Conservation (phyloP, 768 basidiomycete species). For the Dendrothele bispora region DNA sequence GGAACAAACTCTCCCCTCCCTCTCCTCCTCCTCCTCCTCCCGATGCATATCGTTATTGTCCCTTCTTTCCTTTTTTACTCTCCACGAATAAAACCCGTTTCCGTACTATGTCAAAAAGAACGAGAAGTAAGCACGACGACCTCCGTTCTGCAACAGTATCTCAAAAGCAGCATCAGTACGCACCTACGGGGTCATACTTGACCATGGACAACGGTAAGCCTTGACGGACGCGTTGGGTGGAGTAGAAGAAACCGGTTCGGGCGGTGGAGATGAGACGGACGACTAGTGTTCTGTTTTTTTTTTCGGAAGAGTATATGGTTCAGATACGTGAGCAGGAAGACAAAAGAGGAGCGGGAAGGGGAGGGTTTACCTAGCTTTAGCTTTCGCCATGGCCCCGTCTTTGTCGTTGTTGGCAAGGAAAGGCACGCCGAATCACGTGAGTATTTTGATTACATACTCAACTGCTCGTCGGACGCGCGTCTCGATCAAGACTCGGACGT, state of each 20-base stretch:
- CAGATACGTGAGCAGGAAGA: no score
- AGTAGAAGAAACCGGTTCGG: slow-evolving; percentile 91
- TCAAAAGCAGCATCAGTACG: no score
- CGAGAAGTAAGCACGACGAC: neutral
- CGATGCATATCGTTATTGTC: slow-evolving; percentile 9
- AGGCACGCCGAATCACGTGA: no score
- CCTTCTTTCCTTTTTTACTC: slow-evolving; percentile 71
- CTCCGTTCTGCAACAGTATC: neutral
- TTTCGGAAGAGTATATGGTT: neutral
- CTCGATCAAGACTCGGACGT: no score
- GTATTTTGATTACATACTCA: no score
- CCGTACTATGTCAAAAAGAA: slow-evolving; percentile 47
- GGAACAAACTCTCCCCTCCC: no score
- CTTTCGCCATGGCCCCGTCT: slow-evolving; percentile 16
- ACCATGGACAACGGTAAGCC: slow-evolving; percentile 85
- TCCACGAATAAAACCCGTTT: slow-evolving; percentile 77
- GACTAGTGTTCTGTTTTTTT: slow-evolving; percentile 64
- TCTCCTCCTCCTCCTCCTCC: no score
- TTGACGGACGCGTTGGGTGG: slow-evolving; percentile 70
- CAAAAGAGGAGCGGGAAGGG: no score
- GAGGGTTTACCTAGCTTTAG: slow-evolving; percentile 17
- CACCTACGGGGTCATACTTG: slow-evolving; percentile 88
- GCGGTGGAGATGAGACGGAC: slow-evolving; percentile 90
- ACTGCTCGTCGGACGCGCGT: no score
- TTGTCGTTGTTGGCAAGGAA: no score